Base-by-base conservation (phyloP, 345 rosid genomes). In the Carallia brachiata region DNA sequence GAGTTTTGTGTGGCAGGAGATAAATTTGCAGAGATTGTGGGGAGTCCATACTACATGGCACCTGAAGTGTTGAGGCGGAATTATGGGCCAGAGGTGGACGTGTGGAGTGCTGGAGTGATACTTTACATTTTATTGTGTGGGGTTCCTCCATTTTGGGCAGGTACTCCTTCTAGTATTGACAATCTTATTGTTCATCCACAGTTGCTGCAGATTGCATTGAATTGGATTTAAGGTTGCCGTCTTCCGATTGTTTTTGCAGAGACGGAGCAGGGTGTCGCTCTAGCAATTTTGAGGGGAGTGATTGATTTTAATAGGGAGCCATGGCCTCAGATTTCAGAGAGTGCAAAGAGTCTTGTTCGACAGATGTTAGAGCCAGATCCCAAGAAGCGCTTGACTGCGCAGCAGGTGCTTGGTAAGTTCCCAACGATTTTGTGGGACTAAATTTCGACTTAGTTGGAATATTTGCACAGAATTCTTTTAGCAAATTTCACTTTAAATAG, bases 21-120 rank as follows among this genome's bases (percentile, higher is more conserved):
- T 77, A 83, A 72, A 63, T 92, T 92, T 74, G 64, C 93, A 4
- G 98, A 92, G 88, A 92, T 92, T 56, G 98, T 92, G 23, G 98
- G 98, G 64, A 92, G 98, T 85, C 98, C 97, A 9, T 91, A 88
- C 71, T 89, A 94, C 73, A 94, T 94, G 98, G 98, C 98, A 28
- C 97, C 94, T 7, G 98, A 91, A 70, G 96, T 91, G 34, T 75
- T 93, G 84, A 91, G 82, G 85, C 81, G 90, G 67, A 89, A 87
- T 77, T 91, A 93, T 73, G 98, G 97, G 57, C 98, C 92, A 0
- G 97, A 87, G 79, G 88, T 93, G 72, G 98, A 93, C 73, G 78
- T 93, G 1, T 93, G 97, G 98, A 93, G 98, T 65, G 96, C 92
- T 5, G 98, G 97, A 67, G 97, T 93, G 59, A 89, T 93, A 67